Evolutionary conservation across 176 grass and related monocot species (phyloP), one percentile per base, ranked within the genome.

Genomic region (Tillandsia fasciculata): DNA sequence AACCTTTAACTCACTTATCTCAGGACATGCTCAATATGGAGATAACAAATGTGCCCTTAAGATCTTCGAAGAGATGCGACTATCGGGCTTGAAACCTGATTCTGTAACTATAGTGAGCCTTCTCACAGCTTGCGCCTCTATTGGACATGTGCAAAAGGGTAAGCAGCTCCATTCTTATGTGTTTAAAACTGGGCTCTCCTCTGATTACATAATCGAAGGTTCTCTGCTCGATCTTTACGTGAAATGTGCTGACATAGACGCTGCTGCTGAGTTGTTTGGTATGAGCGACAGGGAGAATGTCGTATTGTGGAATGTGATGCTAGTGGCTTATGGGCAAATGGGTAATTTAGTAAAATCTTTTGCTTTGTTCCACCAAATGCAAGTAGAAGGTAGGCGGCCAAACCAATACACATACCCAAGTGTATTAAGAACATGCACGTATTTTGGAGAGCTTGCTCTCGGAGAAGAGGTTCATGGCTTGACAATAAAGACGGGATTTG

Each of bases 371-470:
- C 77, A 71, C 63, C 78, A 87, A 78, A 91, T 87, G 88, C 76
- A 82, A 74, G 63, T 67, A 51, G 53, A 71, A 49, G 81, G 76
- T 47, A 33, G 84, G 69, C 69, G 42, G 10, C 84, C 88, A 64
- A 91, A 91, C 68, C 72, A 87, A 53, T 91, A 84, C 77, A 91
- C 88, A 20, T 91, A 91, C 77, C 88, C 88, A 51, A 87, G 84
- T 65, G 76, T 91, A 63, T 66, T 91, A 63, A 91, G 88, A 77
- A 84, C 88, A 59, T 91, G 84, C 50, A 77, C 74, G 48, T 77
- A 69, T 48, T 74, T 22, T 14, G 78, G 59, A 27, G 68, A 67
- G 67, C 78, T 82, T 82, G 63, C 75, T 68, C 84, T 91, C 74
- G 82, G 88, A 74, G 82, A 85, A 63, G 82, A 91, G 72, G 84